Conservation (phyloP, 257 asterid species). For the Solanum neorickii region DNA sequence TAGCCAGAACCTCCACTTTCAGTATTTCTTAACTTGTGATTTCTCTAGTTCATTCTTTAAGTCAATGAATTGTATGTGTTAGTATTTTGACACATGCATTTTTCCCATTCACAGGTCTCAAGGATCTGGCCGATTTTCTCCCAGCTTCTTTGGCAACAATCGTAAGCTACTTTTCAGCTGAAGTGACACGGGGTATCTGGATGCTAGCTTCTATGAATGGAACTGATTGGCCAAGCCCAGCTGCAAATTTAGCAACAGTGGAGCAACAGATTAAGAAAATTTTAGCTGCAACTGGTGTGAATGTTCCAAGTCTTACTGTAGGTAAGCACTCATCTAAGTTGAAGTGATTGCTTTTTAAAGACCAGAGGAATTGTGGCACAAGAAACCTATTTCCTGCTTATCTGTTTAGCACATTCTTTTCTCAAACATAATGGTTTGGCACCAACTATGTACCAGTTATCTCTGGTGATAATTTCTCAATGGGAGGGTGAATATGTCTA, state of each 20-base stretch:
- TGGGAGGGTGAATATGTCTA: background rate
- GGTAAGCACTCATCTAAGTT: conserved; percentile 30
- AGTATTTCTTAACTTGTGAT: background rate
- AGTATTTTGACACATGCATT: background rate
- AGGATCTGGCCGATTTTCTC: conserved; percentile 95
- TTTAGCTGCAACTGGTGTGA: conserved; percentile 86
- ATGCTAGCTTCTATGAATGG: conserved; percentile 96
- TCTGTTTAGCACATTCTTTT: background rate
- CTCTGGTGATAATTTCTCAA: background rate
- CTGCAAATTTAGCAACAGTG: conserved; percentile 64
- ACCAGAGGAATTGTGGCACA: background rate
- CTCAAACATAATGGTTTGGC: background rate
- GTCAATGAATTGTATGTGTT: background rate
- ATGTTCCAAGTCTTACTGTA: conserved; percentile 62
- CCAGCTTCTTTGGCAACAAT: conserved; percentile 95
- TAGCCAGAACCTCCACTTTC: background rate
- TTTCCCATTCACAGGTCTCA: conserved; percentile 62
- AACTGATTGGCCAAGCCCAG: conserved; percentile 99
- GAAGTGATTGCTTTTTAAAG: background rate
- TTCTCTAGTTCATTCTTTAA: background rate
- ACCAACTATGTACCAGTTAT: background rate
- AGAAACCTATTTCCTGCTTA: background rate
- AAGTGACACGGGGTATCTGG: conserved; percentile 96
- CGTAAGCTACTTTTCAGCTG: conserved; percentile 87
- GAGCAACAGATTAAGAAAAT: conserved; percentile 83